Conservation (phyloP, 2,329 filamentous ascomycete genomes). For the Fusarium torreyae region DNA sequence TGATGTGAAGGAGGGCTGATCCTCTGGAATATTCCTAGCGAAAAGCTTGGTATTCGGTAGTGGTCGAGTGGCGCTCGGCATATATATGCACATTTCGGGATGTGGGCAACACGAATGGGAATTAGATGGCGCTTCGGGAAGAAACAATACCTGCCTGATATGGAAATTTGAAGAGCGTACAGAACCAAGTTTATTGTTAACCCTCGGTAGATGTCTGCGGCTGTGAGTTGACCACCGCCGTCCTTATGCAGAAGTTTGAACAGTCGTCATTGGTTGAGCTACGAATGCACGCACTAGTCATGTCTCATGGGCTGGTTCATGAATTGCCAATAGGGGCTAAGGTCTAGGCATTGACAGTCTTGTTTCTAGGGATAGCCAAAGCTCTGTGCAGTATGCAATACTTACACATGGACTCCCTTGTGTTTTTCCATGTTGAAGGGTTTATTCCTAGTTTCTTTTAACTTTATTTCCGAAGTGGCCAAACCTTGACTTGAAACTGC, state of each 20-base stretch:
- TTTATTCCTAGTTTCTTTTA: no score
- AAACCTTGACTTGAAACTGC: no score
- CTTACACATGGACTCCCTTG: no score
- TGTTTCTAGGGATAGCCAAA: not conserved
- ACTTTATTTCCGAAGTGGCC: no score
- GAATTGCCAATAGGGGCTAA: conserved; percentile 36
- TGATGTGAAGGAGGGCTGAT: conserved; percentile 1
- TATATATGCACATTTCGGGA: not conserved
- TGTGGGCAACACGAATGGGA: conserved; percentile 1
- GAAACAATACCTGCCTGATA: conserved; percentile 18
- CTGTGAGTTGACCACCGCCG: conserved; percentile 2
- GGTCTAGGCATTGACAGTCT: not conserved
- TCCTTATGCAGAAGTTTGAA: conserved; percentile 14
- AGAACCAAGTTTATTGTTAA: conserved; percentile 11
- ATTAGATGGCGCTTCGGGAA: conserved; percentile 25
- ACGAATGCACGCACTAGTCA: conserved; percentile 14
- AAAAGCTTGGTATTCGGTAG: conserved; percentile 39
- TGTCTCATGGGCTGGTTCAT: conserved; percentile 13
- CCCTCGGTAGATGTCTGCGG: conserved; percentile 13
- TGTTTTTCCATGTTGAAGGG: no score
- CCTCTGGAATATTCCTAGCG: conserved; percentile 34
- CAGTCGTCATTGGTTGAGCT: conserved; percentile 14
- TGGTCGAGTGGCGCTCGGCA: conserved; percentile 34
- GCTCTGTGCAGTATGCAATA: not conserved
- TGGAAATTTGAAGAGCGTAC: conserved; percentile 27